Base-by-base conservation (phyloP, 202 grass and related monocot species). In the Miscanthus sacchariflorus region DNA sequence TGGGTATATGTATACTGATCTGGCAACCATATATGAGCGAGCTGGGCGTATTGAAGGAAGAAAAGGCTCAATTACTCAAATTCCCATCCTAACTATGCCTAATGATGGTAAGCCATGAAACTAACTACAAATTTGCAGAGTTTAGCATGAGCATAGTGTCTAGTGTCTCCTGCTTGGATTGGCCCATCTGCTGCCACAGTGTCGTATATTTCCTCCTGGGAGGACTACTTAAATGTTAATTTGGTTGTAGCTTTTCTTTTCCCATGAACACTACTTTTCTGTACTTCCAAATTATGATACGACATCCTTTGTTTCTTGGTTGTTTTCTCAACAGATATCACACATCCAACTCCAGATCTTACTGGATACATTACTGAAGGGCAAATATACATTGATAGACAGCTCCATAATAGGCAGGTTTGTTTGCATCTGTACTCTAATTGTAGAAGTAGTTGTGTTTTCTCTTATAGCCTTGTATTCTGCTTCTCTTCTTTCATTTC, bases 1-100 rank as follows among this genome's bases (percentile, higher is more conserved):
- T 82, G 97, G 97, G 39, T 99, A 99, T 85, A 99, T 99, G 97
- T 99, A 99, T 85, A 99, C 97, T 56, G 97, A 99, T 93, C 83
- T 99, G 61, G 97, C 97, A 59, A 99, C 97, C 25, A 99, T 99
- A 92, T 99, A 97, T 90, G 97, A 99, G 86, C 93, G 97, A 72
- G 97, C 97, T 88, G 97, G 97, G 68, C 94, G 97, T 92, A 99
- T 99, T 86, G 97, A 99, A 87, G 97, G 97, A 88, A 92, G 97
- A 88, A 87, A 81, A 48, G 97, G 97, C 68, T 99, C 97, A 74
- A 99, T 99, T 78, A 99, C 97, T 23, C 97, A 99, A 86, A 99
- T 99, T 83, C 97, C 97, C 33, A 99, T 99, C 88, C 89, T 99
- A 85, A 99, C 97, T 3, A 99, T 99, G 97, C 97, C 97, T 87